Percentiles rank a stretch among this genome's conserved stretches.
These are phyloP conservation scores for Polyporus arcularius DNA, from an alignment of 768 basidiomycete genomes.

Conservation along the genomic window DNA sequence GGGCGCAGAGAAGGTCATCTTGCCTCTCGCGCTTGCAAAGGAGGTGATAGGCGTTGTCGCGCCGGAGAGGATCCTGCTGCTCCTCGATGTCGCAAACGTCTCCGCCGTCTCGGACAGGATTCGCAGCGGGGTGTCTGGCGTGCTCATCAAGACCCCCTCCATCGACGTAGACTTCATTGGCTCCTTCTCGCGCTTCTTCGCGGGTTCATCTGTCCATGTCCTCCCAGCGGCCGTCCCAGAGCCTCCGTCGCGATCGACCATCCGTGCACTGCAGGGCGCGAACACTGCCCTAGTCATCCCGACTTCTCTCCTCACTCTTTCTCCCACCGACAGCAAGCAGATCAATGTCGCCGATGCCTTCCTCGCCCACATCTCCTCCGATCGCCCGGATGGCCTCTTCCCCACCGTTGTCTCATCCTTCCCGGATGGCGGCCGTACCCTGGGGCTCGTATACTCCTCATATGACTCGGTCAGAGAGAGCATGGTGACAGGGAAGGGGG, in stretches of 20 bases:
- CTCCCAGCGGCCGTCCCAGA: constrained; percentile 45
- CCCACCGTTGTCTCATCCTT: constrained; percentile 86
- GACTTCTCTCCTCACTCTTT: constrained; percentile 65
- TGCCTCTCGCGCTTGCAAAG: constrained; percentile 65
- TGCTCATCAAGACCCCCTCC: constrained; percentile 73
- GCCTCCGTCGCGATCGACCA: constrained; percentile 57
- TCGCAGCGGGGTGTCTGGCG: constrained; percentile 73
- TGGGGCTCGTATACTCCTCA: constrained; percentile 97
- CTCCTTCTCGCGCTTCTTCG: constrained; percentile 76
- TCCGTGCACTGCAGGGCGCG: constrained; percentile 59
- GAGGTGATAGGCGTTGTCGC: constrained; percentile 70
- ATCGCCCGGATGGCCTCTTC: constrained; percentile 90
- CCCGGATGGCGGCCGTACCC: constrained; percentile 64
- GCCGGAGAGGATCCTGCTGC: constrained; percentile 69
- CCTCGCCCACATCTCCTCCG: constrained; percentile 78
- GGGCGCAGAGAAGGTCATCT: constrained; percentile 80
- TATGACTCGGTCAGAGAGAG: constrained; percentile 81
- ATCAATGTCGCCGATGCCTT: constrained; percentile 85
- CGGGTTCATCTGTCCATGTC: constrained; percentile 63
- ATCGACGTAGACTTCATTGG: constrained; percentile 76
- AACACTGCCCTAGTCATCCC: constrained; percentile 73
- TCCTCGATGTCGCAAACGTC: constrained; percentile 72
- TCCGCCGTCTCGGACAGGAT: constrained; percentile 77
- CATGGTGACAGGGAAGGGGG: constrained; percentile 85
- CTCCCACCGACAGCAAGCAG: constrained; percentile 50